Conservation (phyloP, 306 rosid genomes). For the Gastrolobium villosum region DNA sequence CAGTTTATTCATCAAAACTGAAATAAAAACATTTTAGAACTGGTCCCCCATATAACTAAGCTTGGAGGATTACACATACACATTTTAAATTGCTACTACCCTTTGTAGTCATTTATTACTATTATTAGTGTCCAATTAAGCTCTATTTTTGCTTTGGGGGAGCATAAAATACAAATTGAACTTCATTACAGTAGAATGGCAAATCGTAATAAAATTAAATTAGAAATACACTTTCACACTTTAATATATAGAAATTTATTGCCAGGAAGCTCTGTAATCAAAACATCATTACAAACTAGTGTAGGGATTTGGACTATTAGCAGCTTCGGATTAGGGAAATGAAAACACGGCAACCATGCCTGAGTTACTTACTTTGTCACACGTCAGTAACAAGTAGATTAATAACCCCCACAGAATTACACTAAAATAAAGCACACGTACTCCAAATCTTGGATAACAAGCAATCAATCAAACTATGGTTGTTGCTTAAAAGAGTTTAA, state of each 20-base stretch:
- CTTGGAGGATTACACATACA: slow-evolving; percentile 3
- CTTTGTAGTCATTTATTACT: background rate
- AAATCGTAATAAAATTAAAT: no score
- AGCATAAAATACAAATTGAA: background rate
- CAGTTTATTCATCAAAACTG: background rate
- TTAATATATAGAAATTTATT: no score
- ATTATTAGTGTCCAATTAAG: background rate
- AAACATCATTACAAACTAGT: no score
- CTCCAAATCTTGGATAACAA: background rate
- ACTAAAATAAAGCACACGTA: background rate
- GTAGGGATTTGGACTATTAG: no score
- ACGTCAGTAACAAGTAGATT: background rate
- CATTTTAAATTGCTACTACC: background rate
- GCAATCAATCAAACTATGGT: no score
- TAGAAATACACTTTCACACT: no score
- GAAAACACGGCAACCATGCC: no score
- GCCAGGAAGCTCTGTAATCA: no score
- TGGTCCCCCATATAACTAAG: slow-evolving; percentile 1
- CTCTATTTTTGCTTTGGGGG: background rate
- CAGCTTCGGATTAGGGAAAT: no score
- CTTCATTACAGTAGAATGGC: no score
- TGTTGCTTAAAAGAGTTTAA: no score
- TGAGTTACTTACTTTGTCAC: background rate
- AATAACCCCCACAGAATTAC: background rate
- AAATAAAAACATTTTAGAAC: slow-evolving; percentile 34